These are phyloP conservation scores for Salix suchowensis DNA, from an alignment of 345 rosid species.

Conservation along the genomic window DNA sequence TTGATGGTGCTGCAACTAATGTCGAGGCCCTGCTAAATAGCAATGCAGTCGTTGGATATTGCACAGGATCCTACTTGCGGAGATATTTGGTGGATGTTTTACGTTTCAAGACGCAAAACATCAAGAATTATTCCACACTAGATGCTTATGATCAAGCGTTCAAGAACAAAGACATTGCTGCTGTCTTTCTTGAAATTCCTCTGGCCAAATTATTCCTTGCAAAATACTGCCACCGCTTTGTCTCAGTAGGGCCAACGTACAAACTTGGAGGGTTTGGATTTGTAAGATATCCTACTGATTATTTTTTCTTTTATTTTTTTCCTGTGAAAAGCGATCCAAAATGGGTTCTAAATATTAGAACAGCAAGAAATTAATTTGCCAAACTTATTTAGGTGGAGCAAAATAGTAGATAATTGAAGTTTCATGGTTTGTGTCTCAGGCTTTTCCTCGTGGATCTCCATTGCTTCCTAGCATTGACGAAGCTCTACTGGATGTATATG, in stretches of 20 bases:
- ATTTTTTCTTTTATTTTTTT: neutral
- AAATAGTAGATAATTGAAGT: neutral
- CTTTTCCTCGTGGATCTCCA: conserved; percentile 10
- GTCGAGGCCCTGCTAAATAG: conserved; percentile 6
- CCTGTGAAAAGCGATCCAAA: neutral
- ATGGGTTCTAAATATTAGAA: no score
- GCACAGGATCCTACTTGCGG: neutral
- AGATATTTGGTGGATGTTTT: conserved; percentile 7
- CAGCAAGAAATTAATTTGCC: no score
- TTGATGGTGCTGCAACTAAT: neutral
- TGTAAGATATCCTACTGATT: neutral
- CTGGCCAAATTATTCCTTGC: conserved; percentile 15
- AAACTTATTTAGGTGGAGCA: no score
- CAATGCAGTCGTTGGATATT: conserved; percentile 12
- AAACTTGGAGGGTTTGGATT: conserved; percentile 20
- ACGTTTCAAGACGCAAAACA: neutral
- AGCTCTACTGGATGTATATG: conserved; percentile 5
- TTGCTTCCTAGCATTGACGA: conserved; percentile 1
- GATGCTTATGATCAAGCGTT: neutral
- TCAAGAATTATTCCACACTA: neutral
- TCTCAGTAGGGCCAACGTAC: conserved; percentile 12
- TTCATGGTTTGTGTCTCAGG: neutral
- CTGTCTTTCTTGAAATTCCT: conserved; percentile 17
- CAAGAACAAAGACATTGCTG: conserved; percentile 5
- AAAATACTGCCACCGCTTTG: conserved; percentile 4